phyloP scores from a whole-genome alignment of 768 basidiomycete species.

The Lentinula boryana region DNA sequence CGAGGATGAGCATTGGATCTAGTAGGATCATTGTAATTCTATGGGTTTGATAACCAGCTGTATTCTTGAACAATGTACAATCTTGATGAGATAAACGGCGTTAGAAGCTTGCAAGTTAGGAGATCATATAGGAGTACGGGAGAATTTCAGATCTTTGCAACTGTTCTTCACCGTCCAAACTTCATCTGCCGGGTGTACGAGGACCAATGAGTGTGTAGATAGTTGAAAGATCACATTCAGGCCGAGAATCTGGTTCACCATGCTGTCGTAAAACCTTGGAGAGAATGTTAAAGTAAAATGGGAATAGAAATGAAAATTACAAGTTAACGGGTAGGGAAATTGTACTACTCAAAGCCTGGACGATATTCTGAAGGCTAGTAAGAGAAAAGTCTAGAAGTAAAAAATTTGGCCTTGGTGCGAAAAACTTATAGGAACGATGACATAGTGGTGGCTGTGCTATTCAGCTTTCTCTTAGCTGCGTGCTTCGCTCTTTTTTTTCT shows the following conservation, averaged over 20 bases:
- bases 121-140: not conserved
- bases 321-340: too few relatives aligned
- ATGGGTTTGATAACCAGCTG: not conserved
- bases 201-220: not conserved
- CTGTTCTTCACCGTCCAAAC: not conserved
- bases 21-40: not conserved
- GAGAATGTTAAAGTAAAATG: too few relatives aligned
- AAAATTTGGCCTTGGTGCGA: not conserved
- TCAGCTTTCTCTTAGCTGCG: not conserved
- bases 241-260: not conserved
- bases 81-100: not conserved
- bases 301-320: too few relatives aligned
- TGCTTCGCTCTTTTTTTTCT: not conserved
- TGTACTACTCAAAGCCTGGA: too few relatives aligned
- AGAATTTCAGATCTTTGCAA: not conserved
- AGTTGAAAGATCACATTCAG: not conserved
- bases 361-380: too few relatives aligned
- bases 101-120: not conserved
- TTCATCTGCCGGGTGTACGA: not conserved
- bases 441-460: not conserved
- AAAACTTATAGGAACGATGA: not conserved
- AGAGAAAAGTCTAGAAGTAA: too few relatives aligned
- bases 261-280: too few relatives aligned
- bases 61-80: not conserved
- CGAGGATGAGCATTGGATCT: too few relatives aligned